These are phyloP conservation scores for Colletotrichum liaoningense DNA, from an alignment of 2,329 filamentous ascomycete genomes.

Conservation along the genomic window DNA sequence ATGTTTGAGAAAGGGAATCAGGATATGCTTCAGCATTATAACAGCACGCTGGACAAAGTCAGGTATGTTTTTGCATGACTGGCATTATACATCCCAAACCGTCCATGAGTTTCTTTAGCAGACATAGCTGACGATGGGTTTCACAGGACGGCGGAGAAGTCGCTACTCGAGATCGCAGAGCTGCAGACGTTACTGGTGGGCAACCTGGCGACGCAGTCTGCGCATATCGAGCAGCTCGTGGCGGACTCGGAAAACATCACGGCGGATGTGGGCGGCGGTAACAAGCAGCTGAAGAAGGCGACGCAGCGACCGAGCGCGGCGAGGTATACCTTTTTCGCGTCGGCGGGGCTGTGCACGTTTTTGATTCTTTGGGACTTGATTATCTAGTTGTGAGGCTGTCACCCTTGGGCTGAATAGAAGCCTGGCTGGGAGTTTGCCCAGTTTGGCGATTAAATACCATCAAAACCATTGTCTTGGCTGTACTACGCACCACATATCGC, in stretches of 20 bases:
- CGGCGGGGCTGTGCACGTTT: conserved; percentile 78
- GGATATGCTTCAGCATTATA: conserved; percentile 92
- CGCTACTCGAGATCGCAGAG: conserved; percentile 90
- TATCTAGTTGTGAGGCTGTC: conserved; percentile 44
- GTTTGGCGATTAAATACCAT: not conserved
- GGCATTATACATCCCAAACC: not conserved
- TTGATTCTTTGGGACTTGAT: conserved; percentile 84
- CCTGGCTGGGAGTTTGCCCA: too few species aligned
- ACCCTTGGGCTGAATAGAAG: too few species aligned
- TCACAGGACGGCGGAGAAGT: conserved; percentile 84
- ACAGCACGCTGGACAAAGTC: conserved; percentile 94
- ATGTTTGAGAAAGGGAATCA: conserved; percentile 95
- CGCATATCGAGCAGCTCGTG: conserved; percentile 89
- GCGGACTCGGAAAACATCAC: conserved; percentile 83
- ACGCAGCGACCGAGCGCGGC: conserved; percentile 78
- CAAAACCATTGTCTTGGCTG: not conserved
- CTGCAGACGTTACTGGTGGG: conserved; percentile 89
- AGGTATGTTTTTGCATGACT: conserved; percentile 69
- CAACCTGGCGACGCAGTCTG: conserved; percentile 87
- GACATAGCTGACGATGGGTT: conserved; percentile 14
- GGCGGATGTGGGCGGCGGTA: conserved; percentile 89
- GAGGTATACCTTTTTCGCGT: conserved; percentile 84
- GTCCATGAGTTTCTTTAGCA: not conserved
- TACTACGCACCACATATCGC: not conserved
- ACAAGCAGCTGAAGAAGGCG: conserved; percentile 90